These are phyloP conservation scores for Tranzscheliella williamsii DNA, from an alignment of 1,284 basidiomycete genomes.

Conservation along the genomic window DNA sequence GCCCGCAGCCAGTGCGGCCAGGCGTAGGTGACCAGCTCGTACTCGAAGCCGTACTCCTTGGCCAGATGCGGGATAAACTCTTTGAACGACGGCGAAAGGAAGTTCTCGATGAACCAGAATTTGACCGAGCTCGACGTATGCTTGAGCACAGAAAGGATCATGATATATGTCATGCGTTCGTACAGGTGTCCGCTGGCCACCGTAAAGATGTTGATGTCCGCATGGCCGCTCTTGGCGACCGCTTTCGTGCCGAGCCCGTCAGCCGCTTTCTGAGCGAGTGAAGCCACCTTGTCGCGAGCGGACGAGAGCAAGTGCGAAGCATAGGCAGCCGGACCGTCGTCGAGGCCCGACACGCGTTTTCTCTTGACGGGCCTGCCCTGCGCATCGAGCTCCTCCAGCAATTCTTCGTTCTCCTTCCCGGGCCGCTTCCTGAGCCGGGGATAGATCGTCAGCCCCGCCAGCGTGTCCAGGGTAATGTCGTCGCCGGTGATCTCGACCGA, in stretches of 20 bases:
- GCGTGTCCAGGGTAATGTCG: conserved; percentile 69
- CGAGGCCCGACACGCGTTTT: background rate
- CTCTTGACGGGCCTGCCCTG: conserved; percentile 21
- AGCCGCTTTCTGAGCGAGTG: conserved; percentile 1
- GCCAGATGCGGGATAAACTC: conserved; percentile 94
- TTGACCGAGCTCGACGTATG: conserved; percentile 93
- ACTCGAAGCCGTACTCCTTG: conserved; percentile 85
- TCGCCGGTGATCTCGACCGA: conserved; percentile 65
- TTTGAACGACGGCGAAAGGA: conserved; percentile 94
- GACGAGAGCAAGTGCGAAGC: conserved; percentile 6
- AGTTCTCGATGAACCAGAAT: conserved; percentile 99
- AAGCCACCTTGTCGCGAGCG: conserved; percentile 7
- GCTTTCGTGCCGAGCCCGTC: background rate
- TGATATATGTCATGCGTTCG: conserved; percentile 96
- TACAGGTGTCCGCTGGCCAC: conserved; percentile 95
- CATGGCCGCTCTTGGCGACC: conserved; percentile 14
- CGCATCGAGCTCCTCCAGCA: conserved; percentile 65
- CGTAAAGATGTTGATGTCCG: conserved; percentile 96
- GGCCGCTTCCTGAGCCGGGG: conserved; percentile 73
- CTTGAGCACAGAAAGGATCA: conserved; percentile 91
- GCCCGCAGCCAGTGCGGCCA: conserved; percentile 97
- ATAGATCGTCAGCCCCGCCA: conserved; percentile 84
- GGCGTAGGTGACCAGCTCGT: conserved; percentile 96
- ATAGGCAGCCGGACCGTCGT: background rate
- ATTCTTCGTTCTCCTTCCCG: conserved; percentile 80